Evolutionary conservation across 2,329 filamentous ascomycete species (phyloP), one percentile per base, ranked within the genome.

Genomic region (Lachnellula hyalina): DNA sequence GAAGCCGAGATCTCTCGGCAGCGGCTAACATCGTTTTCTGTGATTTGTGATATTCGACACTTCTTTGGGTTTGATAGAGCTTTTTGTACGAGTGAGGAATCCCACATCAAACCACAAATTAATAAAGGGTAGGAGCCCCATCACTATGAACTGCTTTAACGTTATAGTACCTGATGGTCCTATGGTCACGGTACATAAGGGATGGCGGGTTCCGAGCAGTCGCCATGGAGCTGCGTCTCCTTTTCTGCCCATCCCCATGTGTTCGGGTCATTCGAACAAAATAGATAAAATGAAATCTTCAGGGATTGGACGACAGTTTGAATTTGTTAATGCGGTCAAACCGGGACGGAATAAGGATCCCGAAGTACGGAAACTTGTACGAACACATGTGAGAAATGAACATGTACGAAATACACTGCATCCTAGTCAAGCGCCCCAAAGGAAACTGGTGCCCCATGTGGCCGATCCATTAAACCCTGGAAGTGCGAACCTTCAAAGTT

Each of bases 351-450:
- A 40, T 19, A 51, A 49, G 17, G 54, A 63, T 47, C 25, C 46
- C 1, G 48, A 55, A 36, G 51, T 55, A 23, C 44, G 56, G n/a
- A 59, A 56, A 50, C 36, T 58, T 5, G 55, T 62, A 7, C 48
- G 61, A 7, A 58, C 23, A 11, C 62, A 64, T 57, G 56, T 62
- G 28, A 59, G 59, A 48, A 61, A 59, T 17, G 60, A 60, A 6
- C 55, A 51, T 34, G 28, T 60, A 12, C 52, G 60, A 17, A 56
- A 55, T 25, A 45, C 45, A 40, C 17, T 21, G 17, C 46, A n/a
- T 23, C 11, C 41, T 44, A 44, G 8, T 23, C 38, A 48, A 40
- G 36, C 4, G 5, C 11, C 3, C 9, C 35, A 7, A 47, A 50
- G 34, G 12, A 53, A 44, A 49, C 9, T 42, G n/a, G 21, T 7